These are phyloP conservation scores for Cutaneotrichosporon sp. DNA, from an alignment of 1,284 basidiomycete species.

Conservation along the genomic window DNA sequence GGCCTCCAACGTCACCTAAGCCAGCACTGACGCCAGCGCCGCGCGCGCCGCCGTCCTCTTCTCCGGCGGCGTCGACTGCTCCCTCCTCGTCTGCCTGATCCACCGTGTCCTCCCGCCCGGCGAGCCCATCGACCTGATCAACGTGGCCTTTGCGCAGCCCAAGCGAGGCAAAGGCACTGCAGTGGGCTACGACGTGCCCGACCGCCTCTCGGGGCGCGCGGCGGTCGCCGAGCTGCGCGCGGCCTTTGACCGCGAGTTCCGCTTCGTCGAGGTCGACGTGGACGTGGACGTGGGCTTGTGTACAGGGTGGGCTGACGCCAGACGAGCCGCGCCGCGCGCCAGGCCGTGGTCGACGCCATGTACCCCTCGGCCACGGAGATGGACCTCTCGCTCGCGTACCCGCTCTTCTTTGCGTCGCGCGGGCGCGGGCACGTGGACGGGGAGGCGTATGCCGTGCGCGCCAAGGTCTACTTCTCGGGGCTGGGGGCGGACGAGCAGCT, in stretches of 20 bases:
- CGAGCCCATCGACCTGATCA: slow-evolving; percentile 90
- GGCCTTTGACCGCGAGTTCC: slow-evolving; percentile 79
- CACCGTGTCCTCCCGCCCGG: slow-evolving; percentile 68
- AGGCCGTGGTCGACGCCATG: slow-evolving; percentile 72
- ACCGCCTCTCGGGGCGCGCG: slow-evolving; percentile 76
- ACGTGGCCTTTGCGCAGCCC: slow-evolving; percentile 95
- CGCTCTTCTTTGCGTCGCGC: slow-evolving; percentile 86
- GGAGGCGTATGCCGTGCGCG: slow-evolving; percentile 66
- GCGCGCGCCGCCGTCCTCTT: slow-evolving; percentile 84
- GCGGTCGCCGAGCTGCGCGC: slow-evolving; percentile 73
- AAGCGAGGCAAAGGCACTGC: slow-evolving; percentile 47
- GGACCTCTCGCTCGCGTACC: slow-evolving; percentile 91
- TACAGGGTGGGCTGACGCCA: slow-evolving; percentile 5
- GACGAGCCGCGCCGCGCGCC: slow-evolving; percentile 66
- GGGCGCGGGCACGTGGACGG: slow-evolving; percentile 58
- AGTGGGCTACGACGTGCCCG: slow-evolving; percentile 68
- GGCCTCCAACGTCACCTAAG: too few relatives aligned
- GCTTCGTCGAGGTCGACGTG: slow-evolving; percentile 88
- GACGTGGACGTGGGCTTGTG: slow-evolving; percentile 67
- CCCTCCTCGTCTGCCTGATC: slow-evolving; percentile 76
- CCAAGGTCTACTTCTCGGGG: slow-evolving; percentile 84
- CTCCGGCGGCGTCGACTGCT: slow-evolving; percentile 94
- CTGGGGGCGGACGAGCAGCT: slow-evolving; percentile 94
- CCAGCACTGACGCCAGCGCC: slow-evolving; percentile 21
- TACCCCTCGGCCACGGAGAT: slow-evolving; percentile 80